phyloP scores from a whole-genome alignment of 768 basidiomycete species.

The Hericium rajendrae region DNA sequence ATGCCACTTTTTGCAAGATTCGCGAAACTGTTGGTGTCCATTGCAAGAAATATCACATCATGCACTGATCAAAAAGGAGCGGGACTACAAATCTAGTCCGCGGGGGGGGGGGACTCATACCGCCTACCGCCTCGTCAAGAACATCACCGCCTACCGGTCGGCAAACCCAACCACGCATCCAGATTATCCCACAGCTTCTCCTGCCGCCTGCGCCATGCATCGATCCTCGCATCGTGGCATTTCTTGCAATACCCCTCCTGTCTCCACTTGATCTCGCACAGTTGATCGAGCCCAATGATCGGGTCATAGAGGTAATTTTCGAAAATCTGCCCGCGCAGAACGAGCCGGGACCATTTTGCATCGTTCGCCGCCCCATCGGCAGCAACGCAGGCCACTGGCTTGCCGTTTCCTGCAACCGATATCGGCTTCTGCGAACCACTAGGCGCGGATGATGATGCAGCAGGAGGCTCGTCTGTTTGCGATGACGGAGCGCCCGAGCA shows the following conservation, averaged over 20 bases:
- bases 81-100: too few species aligned
- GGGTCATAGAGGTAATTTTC: constrained; percentile 25
- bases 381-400: constrained; percentile 1
- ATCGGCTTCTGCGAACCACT: not conserved
- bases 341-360: constrained; percentile 11
- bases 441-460: not conserved
- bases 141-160: too few species aligned
- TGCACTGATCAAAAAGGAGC: too few species aligned
- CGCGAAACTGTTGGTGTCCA: too few species aligned
- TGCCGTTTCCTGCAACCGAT: too few species aligned
- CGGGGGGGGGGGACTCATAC: too few species aligned
- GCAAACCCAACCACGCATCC: constrained; percentile 10
- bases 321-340: constrained; percentile 17
- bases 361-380: constrained; percentile 7
- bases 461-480: not conserved
- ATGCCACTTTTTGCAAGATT: not conserved
- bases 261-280: constrained; percentile 21
- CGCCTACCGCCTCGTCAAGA: too few species aligned
- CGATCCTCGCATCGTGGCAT: constrained; percentile 22
- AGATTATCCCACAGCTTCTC: constrained; percentile 8
- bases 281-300: constrained; percentile 24
- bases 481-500: not conserved
- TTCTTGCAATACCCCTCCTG: constrained; percentile 25
- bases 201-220: constrained; percentile 20
- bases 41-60: too few species aligned